Conservation (phyloP, 1,139 yeast genomes). For the Lodderomyces pseudojiufengensis region DNA sequence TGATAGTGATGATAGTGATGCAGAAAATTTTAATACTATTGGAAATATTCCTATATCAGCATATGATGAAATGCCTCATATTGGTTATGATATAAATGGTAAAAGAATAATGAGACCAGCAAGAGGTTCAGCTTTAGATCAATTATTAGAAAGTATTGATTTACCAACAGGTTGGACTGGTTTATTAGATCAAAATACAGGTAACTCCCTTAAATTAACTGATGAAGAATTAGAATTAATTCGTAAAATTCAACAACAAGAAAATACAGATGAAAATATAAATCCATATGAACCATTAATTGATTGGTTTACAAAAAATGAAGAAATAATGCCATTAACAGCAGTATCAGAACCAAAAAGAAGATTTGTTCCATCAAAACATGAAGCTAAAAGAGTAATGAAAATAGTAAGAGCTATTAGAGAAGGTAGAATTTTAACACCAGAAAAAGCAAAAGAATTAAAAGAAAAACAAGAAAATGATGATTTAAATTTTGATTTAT, state of each 20-base stretch:
- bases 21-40: constrained; percentile 79
- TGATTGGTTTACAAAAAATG: constrained; percentile 89
- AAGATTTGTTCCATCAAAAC: constrained; percentile 93
- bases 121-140: constrained; percentile 89
- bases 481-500: constrained; percentile 63
- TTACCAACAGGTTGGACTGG: constrained; percentile 99
- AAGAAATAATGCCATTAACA: constrained; percentile 87
- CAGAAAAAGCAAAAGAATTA: constrained; percentile 51
- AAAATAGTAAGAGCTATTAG: constrained; percentile 94
- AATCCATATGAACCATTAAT: constrained; percentile 92
- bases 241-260: constrained; percentile 79
- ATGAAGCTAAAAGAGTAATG: constrained; percentile 95
- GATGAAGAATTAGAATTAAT: constrained; percentile 87
- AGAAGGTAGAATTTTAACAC: constrained; percentile 89
- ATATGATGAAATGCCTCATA: constrained; percentile 95
- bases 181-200: constrained; percentile 83
- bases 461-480: constrained; percentile 41
- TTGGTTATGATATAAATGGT: constrained; percentile 96
- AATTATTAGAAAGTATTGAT: constrained; percentile 82
- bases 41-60: constrained; percentile 92
- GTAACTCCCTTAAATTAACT: constrained; percentile 80
- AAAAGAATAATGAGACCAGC: constrained; percentile 99
- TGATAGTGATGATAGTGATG: constrained; percentile 90
- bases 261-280: constrained; percentile 73
- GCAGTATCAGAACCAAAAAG: constrained; percentile 97